Base-by-base conservation (phyloP, 1,284 basidiomycete genomes). In the Naganishia sp. region DNA sequence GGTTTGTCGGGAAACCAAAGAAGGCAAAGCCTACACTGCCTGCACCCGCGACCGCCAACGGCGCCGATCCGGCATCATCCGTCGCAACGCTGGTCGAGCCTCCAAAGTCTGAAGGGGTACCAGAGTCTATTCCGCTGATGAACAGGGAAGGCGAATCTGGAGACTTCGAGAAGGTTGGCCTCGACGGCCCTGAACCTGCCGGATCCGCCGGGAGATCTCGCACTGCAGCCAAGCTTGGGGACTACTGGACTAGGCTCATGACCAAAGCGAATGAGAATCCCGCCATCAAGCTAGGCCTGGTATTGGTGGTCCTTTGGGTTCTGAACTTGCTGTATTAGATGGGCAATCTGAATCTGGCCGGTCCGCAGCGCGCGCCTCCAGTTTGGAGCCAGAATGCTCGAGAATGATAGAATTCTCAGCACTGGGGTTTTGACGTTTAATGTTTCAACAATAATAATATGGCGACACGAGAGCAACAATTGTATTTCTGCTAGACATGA, bases 1-100 rank as follows among this genome's bases (percentile, higher is more conserved):
- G 86, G 83, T 83, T 91, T 57, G 90, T 90, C 69, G 79, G 81
- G 39, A 75, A 78, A 67, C 73, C 73, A 67, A 76, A 78, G 71
- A 79, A 76, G 70, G 55, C 67, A 33, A 60, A 55, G 50, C 60
- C 45, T 21, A 50, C 44, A 10, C 44, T 61, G 50, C 57, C 66
- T 66, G 64, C 53, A 7, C 59, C 60, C 9, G 59, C 45, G n/a
- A 63, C 66, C n/a, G 74, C 75, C 9, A 65, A 69, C 49, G 48
- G 50, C 25, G 21, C 65, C 10, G 63, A 48, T 3, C 63, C 64
- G 13, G 54, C 63, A 28, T n/a, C 52, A 33, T 60, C 39, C 18
- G 65, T 50, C 31, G 64, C 66, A 1, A 67, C 59, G 3, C 63
- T 68, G 18, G 68, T 72, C 28, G 76, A 73, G 50, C 57, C 72